phyloP scores from a whole-genome alignment of 441 rosid species.

The Hura crepitans region DNA sequence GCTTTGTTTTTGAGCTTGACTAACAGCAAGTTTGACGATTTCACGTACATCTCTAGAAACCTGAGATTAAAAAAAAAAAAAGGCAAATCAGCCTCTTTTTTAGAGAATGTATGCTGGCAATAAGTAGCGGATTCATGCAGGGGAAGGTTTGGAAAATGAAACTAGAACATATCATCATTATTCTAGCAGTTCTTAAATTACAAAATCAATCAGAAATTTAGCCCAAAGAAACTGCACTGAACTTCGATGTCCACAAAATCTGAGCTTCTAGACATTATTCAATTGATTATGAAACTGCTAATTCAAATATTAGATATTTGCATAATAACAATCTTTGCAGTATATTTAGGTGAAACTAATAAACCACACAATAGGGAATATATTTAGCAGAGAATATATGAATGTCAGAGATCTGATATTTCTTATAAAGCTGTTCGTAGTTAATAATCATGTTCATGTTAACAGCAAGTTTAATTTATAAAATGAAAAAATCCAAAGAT shows the following conservation, averaged over 20 bases:
- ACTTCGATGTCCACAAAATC: background rate
- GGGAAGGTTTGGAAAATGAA: too few species aligned
- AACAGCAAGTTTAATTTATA: background rate
- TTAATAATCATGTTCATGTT: slow-evolving; percentile 7
- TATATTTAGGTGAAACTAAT: background rate
- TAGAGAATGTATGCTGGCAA: slow-evolving; percentile 5
- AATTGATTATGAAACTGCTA: slow-evolving; percentile 3
- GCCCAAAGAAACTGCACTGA: background rate
- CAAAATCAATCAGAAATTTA: background rate
- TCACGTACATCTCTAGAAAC: slow-evolving; percentile 77
- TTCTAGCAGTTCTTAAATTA: background rate
- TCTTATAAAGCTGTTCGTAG: background rate
- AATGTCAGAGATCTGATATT: background rate
- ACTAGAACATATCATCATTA: background rate
- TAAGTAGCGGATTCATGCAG: slow-evolving; percentile 1
- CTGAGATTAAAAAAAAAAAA: slow-evolving; percentile 36
- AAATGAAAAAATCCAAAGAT: slow-evolving; percentile 6
- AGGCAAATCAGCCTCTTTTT: slow-evolving; percentile 13
- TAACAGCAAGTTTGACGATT: slow-evolving; percentile 75
- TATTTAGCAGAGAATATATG: background rate
- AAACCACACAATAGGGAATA: background rate
- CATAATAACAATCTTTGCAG: background rate
- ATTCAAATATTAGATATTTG: background rate
- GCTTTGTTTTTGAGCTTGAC: slow-evolving; percentile 66
- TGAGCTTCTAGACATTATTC: background rate